Base-by-base conservation (phyloP, 495 filamentous ascomycete genomes). In the Xylaria cubensis region DNA sequence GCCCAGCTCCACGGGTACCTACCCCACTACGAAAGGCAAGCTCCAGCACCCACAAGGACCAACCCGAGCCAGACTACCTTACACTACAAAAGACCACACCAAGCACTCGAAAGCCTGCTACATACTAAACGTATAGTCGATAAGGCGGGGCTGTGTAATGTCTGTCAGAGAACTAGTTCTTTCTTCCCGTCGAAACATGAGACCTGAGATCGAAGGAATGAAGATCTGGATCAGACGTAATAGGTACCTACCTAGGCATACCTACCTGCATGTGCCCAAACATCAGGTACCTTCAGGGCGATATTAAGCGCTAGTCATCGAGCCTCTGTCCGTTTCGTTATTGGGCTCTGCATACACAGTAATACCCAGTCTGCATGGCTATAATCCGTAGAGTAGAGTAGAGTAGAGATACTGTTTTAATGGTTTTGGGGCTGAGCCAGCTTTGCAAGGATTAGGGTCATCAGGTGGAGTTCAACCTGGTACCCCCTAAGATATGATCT, bases 1-100 rank as follows among this genome's bases (percentile, higher is more conserved):
- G 42, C 61, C 69, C 48, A 59, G 61, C 69, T 71, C 29, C 34
- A 66, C 62, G 61, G 69, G 62, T 64, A 42, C 68, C 8, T 39
- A 41, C 65, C 65, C 65, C 65, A 56, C 65, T 12, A 29, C 26
- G 19, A 46, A 51, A n/a, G 29, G 29, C 36, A 50, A 62, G 59
- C 36, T 62, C 19, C 34, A 62, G 61, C 61, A 64, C 21, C 61
- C 44, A 64, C 21, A 64, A 64, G 36, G 39, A 24, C 36, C 39
- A 64, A 39, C 61, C 59, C 61, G 61, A 44, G 13, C 39, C 39
- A 63, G 36, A 39, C 24, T 56, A 13, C 26, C 12, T 55, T n/a
- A n/a, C n/a, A 29, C 36, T 39, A 21, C 12, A 24, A 15, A 24
- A 29, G 13, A 26, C 51, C 12, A 55, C 3, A 39, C 39, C 39